Evolutionary conservation across 2,329 filamentous ascomycete species (phyloP).

Genomic region (Fusarium sacchari): DNA sequence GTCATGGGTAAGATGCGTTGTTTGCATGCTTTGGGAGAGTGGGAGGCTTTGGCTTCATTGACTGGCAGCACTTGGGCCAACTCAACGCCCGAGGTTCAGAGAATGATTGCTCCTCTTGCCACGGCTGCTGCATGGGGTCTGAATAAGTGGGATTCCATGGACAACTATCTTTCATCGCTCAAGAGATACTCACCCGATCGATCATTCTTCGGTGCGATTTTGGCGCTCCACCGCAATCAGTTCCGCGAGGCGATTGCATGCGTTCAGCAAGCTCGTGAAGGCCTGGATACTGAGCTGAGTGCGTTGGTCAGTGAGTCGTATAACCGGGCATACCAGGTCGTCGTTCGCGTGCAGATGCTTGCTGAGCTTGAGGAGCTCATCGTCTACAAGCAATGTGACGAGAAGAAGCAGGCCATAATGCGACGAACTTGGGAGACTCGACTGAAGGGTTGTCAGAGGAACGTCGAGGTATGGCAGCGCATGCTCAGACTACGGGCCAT

Average conservation of each 20-base stretch:
- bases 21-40: constrained; percentile 95
- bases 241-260: constrained; percentile 90
- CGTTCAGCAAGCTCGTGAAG: constrained; percentile 91
- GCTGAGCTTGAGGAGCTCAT: constrained; percentile 98
- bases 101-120: constrained; percentile 90
- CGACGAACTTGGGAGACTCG: constrained; percentile 95
- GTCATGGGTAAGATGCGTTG: constrained; percentile 99
- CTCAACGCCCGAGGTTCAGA: constrained; percentile 85
- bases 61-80: constrained; percentile 95
- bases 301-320: constrained; percentile 98
- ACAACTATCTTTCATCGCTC: constrained; percentile 95
- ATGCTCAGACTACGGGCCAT: constrained; percentile 95
- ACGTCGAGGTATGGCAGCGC: constrained; percentile 97
- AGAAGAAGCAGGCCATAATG: constrained; percentile 89
- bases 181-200: constrained; percentile 92
- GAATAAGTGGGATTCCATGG: constrained; percentile 98
- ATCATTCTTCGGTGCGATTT: constrained; percentile 96
- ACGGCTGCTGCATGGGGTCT: constrained; percentile 97
- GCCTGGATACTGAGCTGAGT: constrained; percentile 93
- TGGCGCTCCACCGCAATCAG: constrained; percentile 94
- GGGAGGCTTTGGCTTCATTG: constrained; percentile 89
- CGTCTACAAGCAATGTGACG: constrained; percentile 93
- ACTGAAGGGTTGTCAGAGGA: constrained; percentile 92
- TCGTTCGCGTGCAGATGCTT: constrained; percentile 98
- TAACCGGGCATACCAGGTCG: constrained; percentile 96